Evolutionary conservation across 371 early-diverging fungal species (phyloP).

Genomic region (Mucor circinelloides): DNA sequence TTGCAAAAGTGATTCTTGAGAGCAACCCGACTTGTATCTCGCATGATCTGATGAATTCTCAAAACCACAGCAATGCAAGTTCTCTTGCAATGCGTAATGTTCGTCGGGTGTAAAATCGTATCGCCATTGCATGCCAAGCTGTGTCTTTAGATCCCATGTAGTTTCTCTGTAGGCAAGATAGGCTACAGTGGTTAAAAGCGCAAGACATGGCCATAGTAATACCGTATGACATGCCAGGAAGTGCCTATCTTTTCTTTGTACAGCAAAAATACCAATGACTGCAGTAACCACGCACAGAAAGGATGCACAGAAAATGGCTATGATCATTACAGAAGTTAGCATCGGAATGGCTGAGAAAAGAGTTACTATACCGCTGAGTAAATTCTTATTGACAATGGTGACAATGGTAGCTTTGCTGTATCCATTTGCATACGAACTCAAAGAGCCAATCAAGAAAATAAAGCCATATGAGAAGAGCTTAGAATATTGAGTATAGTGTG

Average conservation of each 20-base stretch:
- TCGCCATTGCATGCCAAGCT: slow-evolving; percentile 35
- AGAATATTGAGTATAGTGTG: neutral
- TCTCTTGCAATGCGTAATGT: neutral
- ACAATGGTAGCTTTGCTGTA: neutral
- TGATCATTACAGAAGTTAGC: neutral
- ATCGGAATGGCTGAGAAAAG: neutral
- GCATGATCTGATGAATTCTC: slow-evolving; percentile 41
- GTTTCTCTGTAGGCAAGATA: slow-evolving; percentile 31
- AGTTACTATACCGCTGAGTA: neutral
- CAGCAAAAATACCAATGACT: slow-evolving; percentile 24
- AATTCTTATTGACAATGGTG: neutral
- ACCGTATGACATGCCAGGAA: slow-evolving; percentile 16
- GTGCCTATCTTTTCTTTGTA: slow-evolving; percentile 15
- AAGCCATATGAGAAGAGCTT: neutral
- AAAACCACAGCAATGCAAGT: slow-evolving; percentile 23
- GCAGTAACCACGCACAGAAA: slow-evolving; percentile 21
- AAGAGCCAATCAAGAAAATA: neutral
- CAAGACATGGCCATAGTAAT: slow-evolving; percentile 32
- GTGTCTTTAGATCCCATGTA: slow-evolving; percentile 31
- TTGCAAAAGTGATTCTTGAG: slow-evolving; percentile 25
- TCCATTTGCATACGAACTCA: neutral
- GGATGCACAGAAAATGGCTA: slow-evolving; percentile 22
- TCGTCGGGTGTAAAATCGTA: slow-evolving; percentile 13
- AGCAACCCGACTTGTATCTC: slow-evolving; percentile 1
- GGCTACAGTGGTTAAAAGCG: slow-evolving; percentile 24